These are phyloP conservation scores for Kalanchoe fedtschenkoi DNA, from an alignment of 164 flowering plant species.

Conservation along the genomic window DNA sequence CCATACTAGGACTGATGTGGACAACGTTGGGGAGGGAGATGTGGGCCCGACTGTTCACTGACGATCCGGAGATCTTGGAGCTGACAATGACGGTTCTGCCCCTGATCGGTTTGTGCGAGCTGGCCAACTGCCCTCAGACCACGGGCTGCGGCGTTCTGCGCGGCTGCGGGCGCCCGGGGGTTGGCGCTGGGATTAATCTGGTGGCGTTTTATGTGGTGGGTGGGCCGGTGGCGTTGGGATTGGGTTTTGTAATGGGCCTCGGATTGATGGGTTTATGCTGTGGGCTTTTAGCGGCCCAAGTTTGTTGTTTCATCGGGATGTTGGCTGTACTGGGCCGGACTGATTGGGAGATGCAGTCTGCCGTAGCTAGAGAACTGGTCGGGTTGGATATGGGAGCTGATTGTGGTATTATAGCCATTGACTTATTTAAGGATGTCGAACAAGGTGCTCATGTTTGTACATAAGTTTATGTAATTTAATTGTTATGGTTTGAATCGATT, in stretches of 20 bases:
- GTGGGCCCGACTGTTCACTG: conserved; percentile 74
- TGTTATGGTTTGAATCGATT: no score
- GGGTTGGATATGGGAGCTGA: conserved; percentile 11
- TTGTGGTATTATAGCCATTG: no score
- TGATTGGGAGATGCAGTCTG: conserved; percentile 68
- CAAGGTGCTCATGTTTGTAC: no score
- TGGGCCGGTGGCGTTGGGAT: conserved; percentile 51
- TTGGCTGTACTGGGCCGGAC: conserved; percentile 48
- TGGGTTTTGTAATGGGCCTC: conserved; percentile 39
- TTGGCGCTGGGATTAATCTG: conserved; percentile 67
- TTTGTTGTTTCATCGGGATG: conserved; percentile 52
- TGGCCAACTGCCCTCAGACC: conserved; percentile 89
- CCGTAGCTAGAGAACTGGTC: conserved; percentile 53
- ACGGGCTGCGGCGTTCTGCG: conserved; percentile 82
- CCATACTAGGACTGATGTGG: conserved; percentile 43
- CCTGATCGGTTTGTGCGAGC: conserved; percentile 76
- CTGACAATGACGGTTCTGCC: conserved; percentile 55
- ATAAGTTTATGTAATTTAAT: no score
- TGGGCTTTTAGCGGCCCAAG: conserved; percentile 84
- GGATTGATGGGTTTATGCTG: conserved; percentile 81
- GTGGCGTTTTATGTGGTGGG: conserved; percentile 85
- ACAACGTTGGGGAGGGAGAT: conserved; percentile 44
- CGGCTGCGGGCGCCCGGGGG: conserved; percentile 69
- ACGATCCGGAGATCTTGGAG: conserved; percentile 45
- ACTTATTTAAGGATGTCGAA: no score